Evolutionary conservation across 257 asterid genomes (phyloP).

Genomic region (Penstemon barbatus): DNA sequence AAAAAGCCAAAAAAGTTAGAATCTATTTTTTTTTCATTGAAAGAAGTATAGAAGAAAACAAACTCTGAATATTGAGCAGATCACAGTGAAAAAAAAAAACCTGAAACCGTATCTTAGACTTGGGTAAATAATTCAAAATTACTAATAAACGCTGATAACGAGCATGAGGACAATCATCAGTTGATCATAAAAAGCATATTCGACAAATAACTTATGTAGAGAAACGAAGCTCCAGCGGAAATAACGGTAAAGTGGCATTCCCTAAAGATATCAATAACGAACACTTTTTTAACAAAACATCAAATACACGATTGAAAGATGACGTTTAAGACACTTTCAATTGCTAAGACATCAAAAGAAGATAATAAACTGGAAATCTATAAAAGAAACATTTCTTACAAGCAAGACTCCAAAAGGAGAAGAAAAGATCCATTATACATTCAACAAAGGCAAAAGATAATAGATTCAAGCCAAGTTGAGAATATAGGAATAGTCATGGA

Average conservation of each 20-base stretch:
- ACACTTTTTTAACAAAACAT: not conserved
- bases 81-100: constrained; percentile 1
- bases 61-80: not conserved
- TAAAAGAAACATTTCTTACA: not conserved
- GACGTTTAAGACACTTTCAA: not conserved
- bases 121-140: constrained; percentile 8
- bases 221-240: not conserved
- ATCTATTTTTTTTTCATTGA: not conserved
- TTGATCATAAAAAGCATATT: constrained; percentile 4
- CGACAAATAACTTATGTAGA: not conserved
- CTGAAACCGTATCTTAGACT: constrained; percentile 1
- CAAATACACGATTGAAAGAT: not conserved
- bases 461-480: constrained; percentile 14
- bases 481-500: not conserved
- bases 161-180: not conserved
- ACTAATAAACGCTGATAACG: not conserved
- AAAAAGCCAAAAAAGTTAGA: constrained; percentile 22
- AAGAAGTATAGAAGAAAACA: not conserved
- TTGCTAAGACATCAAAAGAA: not conserved
- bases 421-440: not conserved
- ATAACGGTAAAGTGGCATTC: not conserved
- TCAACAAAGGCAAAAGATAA: not conserved
- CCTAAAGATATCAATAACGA: not conserved
- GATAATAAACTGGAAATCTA: constrained; percentile 20
- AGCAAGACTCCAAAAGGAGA: not conserved